phyloP scores from a whole-genome alignment of 345 rosid genomes.

The Ailanthus altissimus region DNA sequence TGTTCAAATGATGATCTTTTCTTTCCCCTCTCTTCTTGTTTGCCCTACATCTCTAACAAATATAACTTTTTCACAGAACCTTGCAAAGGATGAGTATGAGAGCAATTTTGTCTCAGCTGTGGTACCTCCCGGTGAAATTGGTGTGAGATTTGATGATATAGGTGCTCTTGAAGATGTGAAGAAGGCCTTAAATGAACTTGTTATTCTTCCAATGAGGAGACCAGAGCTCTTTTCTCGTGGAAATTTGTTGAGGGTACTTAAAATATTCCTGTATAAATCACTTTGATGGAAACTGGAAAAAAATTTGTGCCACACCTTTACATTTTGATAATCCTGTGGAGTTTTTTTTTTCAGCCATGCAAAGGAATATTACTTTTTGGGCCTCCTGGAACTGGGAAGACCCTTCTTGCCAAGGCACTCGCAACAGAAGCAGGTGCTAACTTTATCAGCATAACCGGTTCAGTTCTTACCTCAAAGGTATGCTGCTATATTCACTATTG shows the following conservation, averaged over 20 bases:
- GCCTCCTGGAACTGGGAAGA: constrained; percentile 99
- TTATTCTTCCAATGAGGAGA: constrained; percentile 98
- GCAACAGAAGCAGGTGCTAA: constrained; percentile 99
- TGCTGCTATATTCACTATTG: constrained; percentile 2
- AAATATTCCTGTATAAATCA: constrained; percentile 4
- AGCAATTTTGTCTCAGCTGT: constrained; percentile 86
- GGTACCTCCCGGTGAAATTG: constrained; percentile 92
- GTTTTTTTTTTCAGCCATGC: constrained; percentile 69
- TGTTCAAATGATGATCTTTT: constrained; percentile 15
- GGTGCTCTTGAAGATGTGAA: constrained; percentile 99
- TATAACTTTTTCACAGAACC: constrained; percentile 49
- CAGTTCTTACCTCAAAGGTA: constrained; percentile 97
- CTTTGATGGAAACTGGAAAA: not conserved
- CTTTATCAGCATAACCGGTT: constrained; percentile 96
- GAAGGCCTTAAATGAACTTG: constrained; percentile 88
- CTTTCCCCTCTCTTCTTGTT: not conserved
- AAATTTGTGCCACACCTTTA: not conserved
- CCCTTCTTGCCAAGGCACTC: constrained; percentile 93
- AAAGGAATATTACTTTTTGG: constrained; percentile 98
- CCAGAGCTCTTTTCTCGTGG: constrained; percentile 93
- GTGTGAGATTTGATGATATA: constrained; percentile 85
- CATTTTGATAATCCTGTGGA: constrained; percentile 15
- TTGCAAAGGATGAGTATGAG: constrained; percentile 92
- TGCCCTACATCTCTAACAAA: constrained; percentile 24
- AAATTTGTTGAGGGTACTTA: constrained; percentile 80